Conservation (phyloP, 192 early-diverging fungal species). For the Coemansia sp. region DNA sequence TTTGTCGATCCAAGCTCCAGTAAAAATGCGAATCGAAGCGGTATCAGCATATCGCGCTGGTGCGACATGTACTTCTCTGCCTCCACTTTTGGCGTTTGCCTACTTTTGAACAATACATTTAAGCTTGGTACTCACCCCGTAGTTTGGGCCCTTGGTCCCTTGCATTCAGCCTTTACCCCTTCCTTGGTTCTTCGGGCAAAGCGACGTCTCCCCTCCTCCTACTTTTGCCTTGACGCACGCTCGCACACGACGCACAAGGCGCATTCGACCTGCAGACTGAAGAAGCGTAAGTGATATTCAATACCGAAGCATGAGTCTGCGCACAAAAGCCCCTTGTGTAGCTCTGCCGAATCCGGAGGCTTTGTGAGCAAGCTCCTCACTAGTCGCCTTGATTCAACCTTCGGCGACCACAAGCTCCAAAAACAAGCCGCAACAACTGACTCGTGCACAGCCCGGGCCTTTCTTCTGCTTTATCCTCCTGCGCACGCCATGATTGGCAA, state of each 20-base stretch:
- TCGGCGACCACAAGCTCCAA: not conserved
- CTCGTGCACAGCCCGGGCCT: not conserved
- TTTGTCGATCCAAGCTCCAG: not conserved
- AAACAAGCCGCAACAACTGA: not conserved
- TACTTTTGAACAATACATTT: not conserved
- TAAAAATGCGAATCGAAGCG: not conserved
- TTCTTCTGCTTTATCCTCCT: not conserved
- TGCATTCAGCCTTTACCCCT: constrained; percentile 1
- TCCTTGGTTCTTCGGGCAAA: not conserved
- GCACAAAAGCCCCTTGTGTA: not conserved
- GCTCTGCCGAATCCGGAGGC: not conserved
- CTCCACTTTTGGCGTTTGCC: not conserved
- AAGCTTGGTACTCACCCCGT: not conserved
- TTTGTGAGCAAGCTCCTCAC: not conserved
- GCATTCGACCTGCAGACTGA: constrained; percentile 5
- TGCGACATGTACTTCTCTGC: not conserved
- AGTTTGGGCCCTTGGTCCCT: not conserved
- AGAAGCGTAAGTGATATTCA: not conserved
- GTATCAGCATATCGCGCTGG: not conserved
- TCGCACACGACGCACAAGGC: not conserved
- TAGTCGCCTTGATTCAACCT: not conserved
- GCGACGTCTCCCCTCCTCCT: not conserved
- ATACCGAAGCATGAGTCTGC: not conserved
- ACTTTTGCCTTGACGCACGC: not conserved
- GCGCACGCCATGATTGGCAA: constrained; percentile 1